Conservation (phyloP, 2,329 filamentous ascomycete species). For the Fusarium agapanthi region DNA sequence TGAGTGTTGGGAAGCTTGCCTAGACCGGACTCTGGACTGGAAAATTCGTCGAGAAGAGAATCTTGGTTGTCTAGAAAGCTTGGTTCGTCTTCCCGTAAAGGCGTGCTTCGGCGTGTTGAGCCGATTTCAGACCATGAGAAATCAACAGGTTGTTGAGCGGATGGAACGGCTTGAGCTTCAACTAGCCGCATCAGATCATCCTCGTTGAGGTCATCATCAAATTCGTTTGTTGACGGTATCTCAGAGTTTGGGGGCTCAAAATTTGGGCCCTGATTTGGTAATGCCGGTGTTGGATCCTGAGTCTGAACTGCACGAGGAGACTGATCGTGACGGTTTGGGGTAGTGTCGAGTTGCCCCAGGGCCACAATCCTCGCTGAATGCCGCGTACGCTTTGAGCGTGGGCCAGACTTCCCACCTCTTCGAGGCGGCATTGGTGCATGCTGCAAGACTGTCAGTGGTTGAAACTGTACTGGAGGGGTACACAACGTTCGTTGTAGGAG, state of each 20-base stretch:
- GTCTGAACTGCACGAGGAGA: slow-evolving; percentile 7
- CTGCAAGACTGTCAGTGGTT: neutral
- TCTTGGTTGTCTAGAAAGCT: slow-evolving; percentile 39
- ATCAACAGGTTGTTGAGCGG: neutral
- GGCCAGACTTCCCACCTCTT: slow-evolving; percentile 26
- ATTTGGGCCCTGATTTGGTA: neutral
- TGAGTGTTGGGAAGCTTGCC: slow-evolving; percentile 45
- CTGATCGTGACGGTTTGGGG: slow-evolving; percentile 41
- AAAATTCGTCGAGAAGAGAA: slow-evolving; percentile 36
- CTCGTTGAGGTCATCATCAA: slow-evolving; percentile 40
- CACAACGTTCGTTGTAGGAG: neutral
- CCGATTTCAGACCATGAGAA: slow-evolving; percentile 45
- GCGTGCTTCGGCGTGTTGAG: slow-evolving; percentile 44
- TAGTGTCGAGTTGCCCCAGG: slow-evolving; percentile 47
- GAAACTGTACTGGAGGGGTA: neutral
- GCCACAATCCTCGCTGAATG: slow-evolving; percentile 11
- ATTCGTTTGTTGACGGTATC: slow-evolving; percentile 7
- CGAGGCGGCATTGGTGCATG: slow-evolving; percentile 28
- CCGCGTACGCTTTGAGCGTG: slow-evolving; percentile 19
- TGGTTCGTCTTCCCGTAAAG: slow-evolving; percentile 23
- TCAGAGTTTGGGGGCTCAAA: neutral
- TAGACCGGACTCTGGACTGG: slow-evolving; percentile 38
- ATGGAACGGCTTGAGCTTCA: neutral
- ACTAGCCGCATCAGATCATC: slow-evolving; percentile 33
- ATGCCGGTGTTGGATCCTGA: neutral